phyloP scores from a whole-genome alignment of 768 basidiomycete species.

The Lepiota brunneoincarnata region DNA sequence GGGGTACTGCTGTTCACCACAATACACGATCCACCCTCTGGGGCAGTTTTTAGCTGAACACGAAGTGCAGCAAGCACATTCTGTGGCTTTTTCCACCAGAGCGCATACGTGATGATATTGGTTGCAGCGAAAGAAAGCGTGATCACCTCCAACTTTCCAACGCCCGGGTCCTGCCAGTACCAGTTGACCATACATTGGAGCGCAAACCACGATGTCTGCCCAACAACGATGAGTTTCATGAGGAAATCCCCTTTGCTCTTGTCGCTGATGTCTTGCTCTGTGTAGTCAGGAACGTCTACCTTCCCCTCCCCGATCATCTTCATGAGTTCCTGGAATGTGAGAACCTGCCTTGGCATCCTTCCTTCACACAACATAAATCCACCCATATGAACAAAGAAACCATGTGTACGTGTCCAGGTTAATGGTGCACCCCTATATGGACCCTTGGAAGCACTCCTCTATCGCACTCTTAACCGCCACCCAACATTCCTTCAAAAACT shows the following conservation, averaged over 20 bases:
- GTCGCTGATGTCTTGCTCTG: not conserved
- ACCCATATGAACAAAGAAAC: slow-evolving; percentile 1
- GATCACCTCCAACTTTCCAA: slow-evolving; percentile 9
- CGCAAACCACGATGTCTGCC: slow-evolving; percentile 8
- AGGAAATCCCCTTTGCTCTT: slow-evolving; percentile 8
- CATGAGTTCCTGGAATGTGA: not conserved
- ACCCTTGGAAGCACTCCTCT: not conserved
- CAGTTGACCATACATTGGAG: slow-evolving; percentile 5
- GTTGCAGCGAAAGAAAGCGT: slow-evolving; percentile 6
- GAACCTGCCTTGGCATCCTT: not conserved
- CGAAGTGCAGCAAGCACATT: not conserved
- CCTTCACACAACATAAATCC: not conserved
- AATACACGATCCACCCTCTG: too few species aligned
- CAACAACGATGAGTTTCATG: not conserved
- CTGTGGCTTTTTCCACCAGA: slow-evolving; percentile 13
- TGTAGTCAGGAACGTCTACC: not conserved
- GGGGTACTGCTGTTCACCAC: too few species aligned
- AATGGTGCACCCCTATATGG: not conserved
- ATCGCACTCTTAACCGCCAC: not conserved
- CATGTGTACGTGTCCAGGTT: slow-evolving; percentile 5
- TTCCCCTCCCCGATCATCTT: not conserved
- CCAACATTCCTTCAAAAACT: not conserved
- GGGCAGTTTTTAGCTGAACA: too few species aligned
- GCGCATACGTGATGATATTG: not conserved
- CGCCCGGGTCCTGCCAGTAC: not conserved